phyloP scores from a whole-genome alignment of 106 monocot species.

The Vanilla planifolia region DNA sequence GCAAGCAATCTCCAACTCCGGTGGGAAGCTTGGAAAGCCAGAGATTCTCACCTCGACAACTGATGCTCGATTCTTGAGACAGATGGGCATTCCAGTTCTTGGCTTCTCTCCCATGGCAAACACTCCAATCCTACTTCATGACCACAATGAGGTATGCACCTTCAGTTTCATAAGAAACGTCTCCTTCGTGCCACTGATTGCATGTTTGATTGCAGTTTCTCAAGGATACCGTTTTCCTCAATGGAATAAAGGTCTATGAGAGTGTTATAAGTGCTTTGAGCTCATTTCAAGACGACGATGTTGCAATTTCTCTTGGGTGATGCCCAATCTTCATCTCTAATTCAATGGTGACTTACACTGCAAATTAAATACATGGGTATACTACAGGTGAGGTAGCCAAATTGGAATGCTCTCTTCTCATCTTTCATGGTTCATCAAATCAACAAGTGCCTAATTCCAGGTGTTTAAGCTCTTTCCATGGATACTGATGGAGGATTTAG shows the following conservation, averaged over 20 bases:
- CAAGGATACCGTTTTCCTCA: conserved; percentile 65
- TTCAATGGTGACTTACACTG: too few species aligned
- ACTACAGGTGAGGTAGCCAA: too few species aligned
- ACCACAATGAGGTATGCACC: conserved; percentile 71
- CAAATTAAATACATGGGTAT: too few species aligned
- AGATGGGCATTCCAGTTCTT: conserved; percentile 72
- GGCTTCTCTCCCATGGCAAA: conserved; percentile 98
- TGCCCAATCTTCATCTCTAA: too few species aligned
- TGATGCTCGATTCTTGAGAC: conserved; percentile 80
- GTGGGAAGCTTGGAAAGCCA: conserved; percentile 78
- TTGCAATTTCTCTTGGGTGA: too few species aligned
- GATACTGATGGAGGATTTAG: too few species aligned
- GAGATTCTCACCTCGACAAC: conserved; percentile 86
- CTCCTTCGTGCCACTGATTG: background rate
- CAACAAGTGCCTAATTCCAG: too few species aligned
- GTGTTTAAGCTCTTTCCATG: too few species aligned
- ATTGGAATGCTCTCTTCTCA: too few species aligned
- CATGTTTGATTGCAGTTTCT: conserved; percentile 48
- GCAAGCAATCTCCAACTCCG: conserved; percentile 53
- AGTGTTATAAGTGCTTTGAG: conserved; percentile 65
- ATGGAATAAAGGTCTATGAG: conserved; percentile 81
- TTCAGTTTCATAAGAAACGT: too few species aligned
- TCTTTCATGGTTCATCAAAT: too few species aligned
- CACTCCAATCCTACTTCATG: conserved; percentile 93
- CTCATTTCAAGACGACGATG: conserved; percentile 19